Evolutionary conservation across 164 flowering plant species (phyloP), one percentile per base, ranked within the genome.

Genomic region (Platanus orientalis): DNA sequence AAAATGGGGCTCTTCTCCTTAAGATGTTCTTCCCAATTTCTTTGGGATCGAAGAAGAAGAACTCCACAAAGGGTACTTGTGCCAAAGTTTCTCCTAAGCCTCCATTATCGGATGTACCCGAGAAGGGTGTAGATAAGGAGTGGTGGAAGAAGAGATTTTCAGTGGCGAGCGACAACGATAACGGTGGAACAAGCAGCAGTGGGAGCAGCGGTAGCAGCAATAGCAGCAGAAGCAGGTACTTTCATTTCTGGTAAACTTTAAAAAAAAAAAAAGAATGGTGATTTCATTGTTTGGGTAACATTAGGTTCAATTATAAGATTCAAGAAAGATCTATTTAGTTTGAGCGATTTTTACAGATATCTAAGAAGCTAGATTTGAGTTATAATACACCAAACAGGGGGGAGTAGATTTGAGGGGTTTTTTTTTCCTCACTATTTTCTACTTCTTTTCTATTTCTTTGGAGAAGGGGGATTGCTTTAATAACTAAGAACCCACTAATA

Each of bases 21-120:
- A 88, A 79, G 74, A 75, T 81, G 84, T 81, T 84, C 63, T 58
- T 82, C 26, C 89, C 87, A 10, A 28, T 50, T 34, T 69, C 68
- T 53, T 57, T 79, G 45, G 63, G 77, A 42, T 39, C 39, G 53
- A 82, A 69, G 76, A 80, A 62, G 61, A 70, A 67, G 63, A 60
- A 32, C 6, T 49, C 61, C 12, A 57, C 70, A 57, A 45, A 58
- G 28, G 62, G 61, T 17, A 63, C 61, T 7, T 36, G 52, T 48
- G 27, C 83, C 0, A 83, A 73, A 68, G 66, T 76, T 50, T 66
- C 74, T 12, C 73, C 80, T 16, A 66, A 51, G 60, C 59, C 81
- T 16, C 61, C 34, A 24, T 16, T 48, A 12, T 55, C 60, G 11
- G 65, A 58, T 60, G 78, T 58, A 60, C 49, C 16, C 4, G 73